Evolutionary conservation across 2,329 filamentous ascomycete species (phyloP).

Genomic region (Trichoderma sp.): DNA sequence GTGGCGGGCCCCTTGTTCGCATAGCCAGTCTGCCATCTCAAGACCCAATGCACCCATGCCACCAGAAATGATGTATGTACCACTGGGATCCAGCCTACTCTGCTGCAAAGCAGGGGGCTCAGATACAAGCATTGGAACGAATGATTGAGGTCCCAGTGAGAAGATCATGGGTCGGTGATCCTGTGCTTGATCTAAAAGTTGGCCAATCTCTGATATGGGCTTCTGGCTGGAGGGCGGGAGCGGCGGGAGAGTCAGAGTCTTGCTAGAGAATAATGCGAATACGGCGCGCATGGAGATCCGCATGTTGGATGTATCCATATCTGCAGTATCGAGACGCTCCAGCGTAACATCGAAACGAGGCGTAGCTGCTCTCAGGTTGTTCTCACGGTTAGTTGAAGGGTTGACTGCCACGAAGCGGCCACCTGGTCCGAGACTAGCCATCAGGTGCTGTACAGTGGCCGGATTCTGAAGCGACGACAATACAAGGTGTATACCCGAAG

Average conservation of each 20-base stretch:
- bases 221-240: neutral
- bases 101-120: neutral
- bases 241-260: neutral
- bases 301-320: neutral
- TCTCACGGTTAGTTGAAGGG: neutral
- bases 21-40: neutral
- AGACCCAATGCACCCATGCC: neutral
- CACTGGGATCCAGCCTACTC: neutral
- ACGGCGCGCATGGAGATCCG: neutral
- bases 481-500: neutral
- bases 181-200: neutral
- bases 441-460: neutral
- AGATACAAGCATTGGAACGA: neutral
- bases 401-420: neutral
- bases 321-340: neutral
- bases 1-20: neutral
- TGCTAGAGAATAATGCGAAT: neutral
- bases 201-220: neutral
- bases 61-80: neutral
- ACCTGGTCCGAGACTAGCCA: neutral
- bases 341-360: neutral
- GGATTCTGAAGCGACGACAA: neutral
- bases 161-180: neutral
- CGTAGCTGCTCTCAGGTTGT: neutral
- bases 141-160: neutral